Percentiles rank a stretch among this genome's conserved stretches.
Conservation (phyloP, 345 rosid genomes). For the Microcos paniculata region DNA sequence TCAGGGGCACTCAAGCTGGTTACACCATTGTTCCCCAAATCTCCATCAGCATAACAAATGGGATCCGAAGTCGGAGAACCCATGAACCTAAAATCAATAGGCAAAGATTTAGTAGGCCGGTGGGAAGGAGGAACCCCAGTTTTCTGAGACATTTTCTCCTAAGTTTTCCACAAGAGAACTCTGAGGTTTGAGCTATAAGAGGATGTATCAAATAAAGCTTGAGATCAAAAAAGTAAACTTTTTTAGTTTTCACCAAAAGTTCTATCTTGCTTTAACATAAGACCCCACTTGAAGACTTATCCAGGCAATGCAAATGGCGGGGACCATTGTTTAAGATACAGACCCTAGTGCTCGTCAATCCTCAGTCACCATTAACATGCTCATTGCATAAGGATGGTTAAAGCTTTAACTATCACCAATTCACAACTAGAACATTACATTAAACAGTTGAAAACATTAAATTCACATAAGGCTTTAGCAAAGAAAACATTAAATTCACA, state of each 20-base stretch:
- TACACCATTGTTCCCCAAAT: conserved; percentile 17
- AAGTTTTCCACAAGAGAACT: conserved; percentile 5
- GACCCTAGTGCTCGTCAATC: conserved; percentile 39
- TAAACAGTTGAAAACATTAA: conserved; percentile 9
- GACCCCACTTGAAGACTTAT: conserved; percentile 53
- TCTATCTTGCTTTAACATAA: conserved; percentile 42
- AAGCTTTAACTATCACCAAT: conserved; percentile 8
- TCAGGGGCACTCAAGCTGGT: conserved; percentile 37
- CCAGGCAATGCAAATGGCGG: conserved; percentile 50
- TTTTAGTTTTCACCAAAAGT: conserved; percentile 37
- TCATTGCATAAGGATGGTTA: conserved; percentile 24
- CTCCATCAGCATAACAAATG: conserved; percentile 30
- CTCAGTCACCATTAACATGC: conserved; percentile 42
- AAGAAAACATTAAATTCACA: conserved; percentile 13
- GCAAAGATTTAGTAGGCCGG: conserved; percentile 68
- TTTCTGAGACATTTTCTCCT: conserved; percentile 53
- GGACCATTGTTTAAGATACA: conserved; percentile 58
- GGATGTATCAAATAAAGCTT: conserved; percentile 31
- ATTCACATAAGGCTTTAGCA: conserved; percentile 9
- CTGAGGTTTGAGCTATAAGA: conserved; percentile 35
- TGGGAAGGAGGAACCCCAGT: conserved; percentile 47
- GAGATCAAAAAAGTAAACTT: conserved; percentile 34
- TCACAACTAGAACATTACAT: conserved; percentile 3
- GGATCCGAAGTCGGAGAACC: conserved; percentile 48
- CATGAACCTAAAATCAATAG: conserved; percentile 58